These are phyloP conservation scores for Aplosporella prunicola DNA, from an alignment of 2,329 filamentous ascomycete species.

Conservation along the genomic window DNA sequence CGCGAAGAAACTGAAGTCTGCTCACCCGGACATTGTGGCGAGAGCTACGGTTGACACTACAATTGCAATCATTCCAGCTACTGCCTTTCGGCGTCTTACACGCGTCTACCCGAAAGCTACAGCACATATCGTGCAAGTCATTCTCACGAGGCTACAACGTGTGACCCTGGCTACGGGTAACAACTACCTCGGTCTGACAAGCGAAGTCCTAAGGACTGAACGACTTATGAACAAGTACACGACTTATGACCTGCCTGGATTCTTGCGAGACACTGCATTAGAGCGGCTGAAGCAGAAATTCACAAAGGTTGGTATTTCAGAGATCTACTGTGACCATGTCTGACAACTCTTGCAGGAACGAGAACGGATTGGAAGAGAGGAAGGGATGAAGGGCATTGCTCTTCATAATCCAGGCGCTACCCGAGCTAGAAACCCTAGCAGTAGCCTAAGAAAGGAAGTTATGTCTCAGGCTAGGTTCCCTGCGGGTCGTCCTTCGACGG, in stretches of 20 bases:
- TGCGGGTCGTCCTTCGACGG: conserved; percentile 30
- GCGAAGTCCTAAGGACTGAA: conserved; percentile 85
- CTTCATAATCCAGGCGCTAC: conserved; percentile 69
- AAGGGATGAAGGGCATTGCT: conserved; percentile 85
- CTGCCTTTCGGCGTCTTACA: conserved; percentile 85
- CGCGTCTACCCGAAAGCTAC: conserved; percentile 93
- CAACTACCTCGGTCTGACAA: conserved; percentile 84
- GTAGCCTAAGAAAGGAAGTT: conserved; percentile 69
- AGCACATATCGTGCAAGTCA: conserved; percentile 95
- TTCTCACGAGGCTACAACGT: conserved; percentile 83
- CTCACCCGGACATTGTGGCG: conserved; percentile 95
- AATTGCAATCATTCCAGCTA: conserved; percentile 95
- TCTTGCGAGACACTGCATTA: conserved; percentile 73
- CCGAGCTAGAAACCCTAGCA: conserved; percentile 61
- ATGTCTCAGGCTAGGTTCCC: conserved; percentile 56
- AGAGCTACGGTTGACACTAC: conserved; percentile 93
- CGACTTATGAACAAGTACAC: conserved; percentile 91
- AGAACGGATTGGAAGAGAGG: conserved; percentile 70
- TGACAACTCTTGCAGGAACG: conserved; percentile 47
- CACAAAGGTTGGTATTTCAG: conserved; percentile 33
- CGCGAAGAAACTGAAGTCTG: conserved; percentile 53
- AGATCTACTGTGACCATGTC: background rate
- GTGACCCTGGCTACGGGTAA: conserved; percentile 93
- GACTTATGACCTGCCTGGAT: conserved; percentile 81
- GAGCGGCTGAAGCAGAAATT: conserved; percentile 90